phyloP scores from a whole-genome alignment of 2,329 filamentous ascomycete species.

The Scedosporium apiospermum region DNA sequence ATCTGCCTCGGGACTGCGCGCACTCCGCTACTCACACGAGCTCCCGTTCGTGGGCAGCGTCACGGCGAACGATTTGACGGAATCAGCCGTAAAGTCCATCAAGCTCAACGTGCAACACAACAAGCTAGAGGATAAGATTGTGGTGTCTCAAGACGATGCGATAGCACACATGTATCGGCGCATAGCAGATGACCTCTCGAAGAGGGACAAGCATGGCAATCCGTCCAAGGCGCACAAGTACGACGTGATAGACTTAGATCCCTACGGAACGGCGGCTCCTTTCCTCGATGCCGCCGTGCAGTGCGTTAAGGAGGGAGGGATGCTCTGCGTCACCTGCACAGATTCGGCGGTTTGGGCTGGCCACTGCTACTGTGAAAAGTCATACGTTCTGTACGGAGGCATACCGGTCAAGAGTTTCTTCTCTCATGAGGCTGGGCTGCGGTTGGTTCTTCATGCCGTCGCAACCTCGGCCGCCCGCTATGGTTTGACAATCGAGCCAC shows the following conservation, averaged over 20 bases:
- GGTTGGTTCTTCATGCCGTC: slow-evolving; percentile 75
- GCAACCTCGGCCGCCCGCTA: slow-evolving; percentile 75
- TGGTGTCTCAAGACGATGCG: slow-evolving; percentile 70
- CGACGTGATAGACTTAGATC: slow-evolving; percentile 93
- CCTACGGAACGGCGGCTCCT: slow-evolving; percentile 85
- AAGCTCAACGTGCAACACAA: slow-evolving; percentile 80
- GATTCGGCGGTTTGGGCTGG: slow-evolving; percentile 94
- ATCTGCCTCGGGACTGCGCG: slow-evolving; percentile 85
- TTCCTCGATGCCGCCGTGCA: slow-evolving; percentile 91
- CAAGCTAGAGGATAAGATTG: slow-evolving; percentile 59
- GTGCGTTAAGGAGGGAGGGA: slow-evolving; percentile 68
- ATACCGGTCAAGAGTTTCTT: slow-evolving; percentile 74
- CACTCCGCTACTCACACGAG: slow-evolving; percentile 84
- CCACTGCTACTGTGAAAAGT: slow-evolving; percentile 88
- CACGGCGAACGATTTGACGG: slow-evolving; percentile 82
- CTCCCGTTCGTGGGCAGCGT: slow-evolving; percentile 74
- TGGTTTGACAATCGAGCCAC: slow-evolving; percentile 78
- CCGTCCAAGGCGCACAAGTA: slow-evolving; percentile 47
- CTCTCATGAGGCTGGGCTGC: slow-evolving; percentile 82
- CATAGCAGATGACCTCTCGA: slow-evolving; percentile 43
- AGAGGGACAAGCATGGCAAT: slow-evolving; percentile 27
- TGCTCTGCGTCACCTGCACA: slow-evolving; percentile 92
- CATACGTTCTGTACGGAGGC: slow-evolving; percentile 88
- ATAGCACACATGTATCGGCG: slow-evolving; percentile 82
- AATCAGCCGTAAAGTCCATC: slow-evolving; percentile 70